Evolutionary conservation across 352 stramenopile species (phyloP).

Genomic region (Pythium phragmitis): DNA sequence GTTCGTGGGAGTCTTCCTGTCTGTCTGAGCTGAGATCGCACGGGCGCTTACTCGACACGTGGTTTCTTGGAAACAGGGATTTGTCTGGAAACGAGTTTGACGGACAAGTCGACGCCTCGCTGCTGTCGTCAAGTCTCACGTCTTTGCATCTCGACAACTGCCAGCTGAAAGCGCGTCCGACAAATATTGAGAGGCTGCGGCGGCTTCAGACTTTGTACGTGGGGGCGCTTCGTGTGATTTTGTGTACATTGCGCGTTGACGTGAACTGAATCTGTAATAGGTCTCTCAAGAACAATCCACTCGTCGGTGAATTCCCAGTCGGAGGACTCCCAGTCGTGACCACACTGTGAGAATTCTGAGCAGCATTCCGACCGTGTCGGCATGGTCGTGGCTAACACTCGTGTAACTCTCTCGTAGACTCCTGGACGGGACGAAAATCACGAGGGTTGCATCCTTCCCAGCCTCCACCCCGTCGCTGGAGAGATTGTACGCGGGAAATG

Average conservation of each 20-base stretch:
- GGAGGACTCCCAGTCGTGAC: neutral
- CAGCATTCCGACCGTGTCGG: neutral
- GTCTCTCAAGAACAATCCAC: slow-evolving; percentile 1
- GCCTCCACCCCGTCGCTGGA: neutral
- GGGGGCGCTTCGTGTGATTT: neutral
- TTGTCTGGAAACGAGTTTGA: slow-evolving; percentile 6
- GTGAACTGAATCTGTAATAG: neutral
- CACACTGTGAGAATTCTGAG: neutral
- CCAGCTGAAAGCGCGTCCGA: neutral
- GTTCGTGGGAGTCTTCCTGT: neutral
- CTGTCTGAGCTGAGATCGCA: neutral
- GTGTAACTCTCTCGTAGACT: neutral
- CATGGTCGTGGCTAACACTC: neutral
- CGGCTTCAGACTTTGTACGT: slow-evolving; percentile 5
- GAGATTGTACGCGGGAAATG: neutral
- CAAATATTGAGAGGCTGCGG: neutral
- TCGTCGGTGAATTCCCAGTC: neutral
- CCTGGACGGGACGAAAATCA: slow-evolving; percentile 5
- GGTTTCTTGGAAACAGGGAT: neutral
- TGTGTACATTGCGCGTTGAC: neutral
- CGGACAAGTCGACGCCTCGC: neutral
- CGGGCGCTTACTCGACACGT: no score
- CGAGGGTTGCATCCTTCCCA: neutral
- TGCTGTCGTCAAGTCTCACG: neutral
- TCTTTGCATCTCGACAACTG: slow-evolving; percentile 7